Percentiles rank a stretch among this genome's conserved stretches.
phyloP scores from a whole-genome alignment of 305 asterid genomes.

The Caryopteris hybrid region DNA sequence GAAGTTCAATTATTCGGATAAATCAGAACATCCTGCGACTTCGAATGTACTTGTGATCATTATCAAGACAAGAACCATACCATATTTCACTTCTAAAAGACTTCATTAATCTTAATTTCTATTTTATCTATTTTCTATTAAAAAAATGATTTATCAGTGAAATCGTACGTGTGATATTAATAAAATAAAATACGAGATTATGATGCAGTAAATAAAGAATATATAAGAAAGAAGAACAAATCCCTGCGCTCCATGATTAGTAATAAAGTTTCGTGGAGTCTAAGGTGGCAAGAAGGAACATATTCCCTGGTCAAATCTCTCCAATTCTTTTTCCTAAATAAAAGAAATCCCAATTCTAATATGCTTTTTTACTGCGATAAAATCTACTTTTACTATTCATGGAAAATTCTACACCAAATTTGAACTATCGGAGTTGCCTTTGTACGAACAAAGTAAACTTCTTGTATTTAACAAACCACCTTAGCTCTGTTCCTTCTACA shows the following conservation, averaged over 20 bases:
- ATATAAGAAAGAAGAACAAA: neutral
- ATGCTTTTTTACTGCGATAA: neutral
- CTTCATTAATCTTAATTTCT: neutral
- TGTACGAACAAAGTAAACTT: too few species aligned
- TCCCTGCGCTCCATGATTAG: neutral
- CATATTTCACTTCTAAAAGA: slow-evolving; percentile 14
- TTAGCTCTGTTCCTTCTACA: too few species aligned
- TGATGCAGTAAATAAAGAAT: too few species aligned
- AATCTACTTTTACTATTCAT: neutral
- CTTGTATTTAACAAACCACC: too few species aligned
- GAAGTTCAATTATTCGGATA: slow-evolving; percentile 32
- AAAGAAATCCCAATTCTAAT: too few species aligned
- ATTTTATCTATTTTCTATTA: too few species aligned
- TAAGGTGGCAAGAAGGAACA: slow-evolving; percentile 28
- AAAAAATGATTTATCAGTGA: too few species aligned
- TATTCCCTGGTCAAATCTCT: slow-evolving; percentile 29
- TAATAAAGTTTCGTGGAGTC: slow-evolving; percentile 24
- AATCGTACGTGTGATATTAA: too few species aligned
- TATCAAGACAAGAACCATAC: slow-evolving; percentile 7
- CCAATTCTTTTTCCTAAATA: slow-evolving; percentile 3
- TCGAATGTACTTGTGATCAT: neutral
- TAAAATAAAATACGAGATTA: neutral
- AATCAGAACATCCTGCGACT: slow-evolving; percentile 21
- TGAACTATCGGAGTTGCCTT: neutral
- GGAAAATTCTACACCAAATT: neutral